Evolutionary conservation across 192 early-diverging fungal species (phyloP), one percentile per base, ranked within the genome.

Genomic region (Linnemannia hyalina): DNA sequence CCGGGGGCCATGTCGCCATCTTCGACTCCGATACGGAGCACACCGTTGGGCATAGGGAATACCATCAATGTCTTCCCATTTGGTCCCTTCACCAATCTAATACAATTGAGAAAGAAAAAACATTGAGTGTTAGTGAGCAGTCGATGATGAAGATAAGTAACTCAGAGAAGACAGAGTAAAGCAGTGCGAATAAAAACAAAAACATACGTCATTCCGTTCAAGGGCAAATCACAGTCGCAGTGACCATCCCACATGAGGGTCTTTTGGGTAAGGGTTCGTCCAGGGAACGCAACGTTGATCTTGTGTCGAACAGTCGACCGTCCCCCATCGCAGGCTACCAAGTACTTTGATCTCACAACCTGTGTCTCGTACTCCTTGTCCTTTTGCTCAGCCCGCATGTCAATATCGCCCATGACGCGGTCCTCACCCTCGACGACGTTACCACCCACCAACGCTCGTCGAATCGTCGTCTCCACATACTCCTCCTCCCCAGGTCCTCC

Each of bases 271-370:
- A 41, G 23, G 1, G 54, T 74, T 0, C 46, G 26, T 38, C 73
- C 73, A 3, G 73, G 6, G 52, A 74, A 74, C 3, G 1, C 49
- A 32, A 55, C 57, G 6, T 74, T 35, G 2, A 74, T 0, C 36
- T 38, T 55, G 22, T 74, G 73, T 4, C 73, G 47, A 9, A 74
- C 73, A 2, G 73, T 74, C 16, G 73, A 74, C 3, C 73, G 78
- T 10, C 71, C 77, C 20, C 82, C 82, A 35, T 83, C 82, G 5
- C 71, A 36, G 23, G 71, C 82, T 23, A 83, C 44, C 44, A 83
- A 29, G 42, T 80, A 83, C 44, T 81, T 69, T 42, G 82, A 77
- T 11, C 46, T 65, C 2, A 77, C 46, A 13, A 77, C 70, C 35
- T 73, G 49, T 0, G 52, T 80, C n/a, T 70, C 68, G 23, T 81